Percentiles rank a stretch among this genome's conserved stretches.
phyloP scores from a whole-genome alignment of 176 grass and related monocot genomes.

The Carex myosuroides region DNA sequence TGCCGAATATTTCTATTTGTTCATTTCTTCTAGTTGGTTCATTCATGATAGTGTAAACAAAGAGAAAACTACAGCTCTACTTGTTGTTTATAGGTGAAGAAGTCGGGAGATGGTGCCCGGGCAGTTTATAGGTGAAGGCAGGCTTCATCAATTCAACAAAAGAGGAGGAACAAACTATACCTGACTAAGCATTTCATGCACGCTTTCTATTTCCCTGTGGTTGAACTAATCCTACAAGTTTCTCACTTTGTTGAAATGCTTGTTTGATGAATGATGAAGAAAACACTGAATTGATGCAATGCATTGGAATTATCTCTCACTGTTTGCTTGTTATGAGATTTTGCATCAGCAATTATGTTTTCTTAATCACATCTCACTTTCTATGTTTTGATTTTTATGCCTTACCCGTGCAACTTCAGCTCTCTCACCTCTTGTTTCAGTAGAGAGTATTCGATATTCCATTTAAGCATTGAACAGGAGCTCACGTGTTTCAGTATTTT shows the following conservation, averaged over 20 bases:
- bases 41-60: neutral
- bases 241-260: neutral
- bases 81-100: conserved; percentile 30
- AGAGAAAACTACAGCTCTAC: neutral
- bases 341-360: neutral
- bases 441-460: no score
- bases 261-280: neutral
- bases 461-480: no score
- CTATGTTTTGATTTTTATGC: neutral
- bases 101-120: conserved; percentile 12
- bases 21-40: neutral
- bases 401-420: neutral
- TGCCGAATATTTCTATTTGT: neutral
- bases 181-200: neutral
- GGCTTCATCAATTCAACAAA: neutral
- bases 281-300: neutral
- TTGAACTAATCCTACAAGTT: neutral
- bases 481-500: neutral
- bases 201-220: neutral
- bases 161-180: neutral
- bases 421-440: neutral
- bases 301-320: neutral
- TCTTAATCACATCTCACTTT: neutral
- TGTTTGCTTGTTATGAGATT: neutral
- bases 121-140: conserved; percentile 19